phyloP scores from a whole-genome alignment of 768 basidiomycete species.

The Termitomyces sp. region DNA sequence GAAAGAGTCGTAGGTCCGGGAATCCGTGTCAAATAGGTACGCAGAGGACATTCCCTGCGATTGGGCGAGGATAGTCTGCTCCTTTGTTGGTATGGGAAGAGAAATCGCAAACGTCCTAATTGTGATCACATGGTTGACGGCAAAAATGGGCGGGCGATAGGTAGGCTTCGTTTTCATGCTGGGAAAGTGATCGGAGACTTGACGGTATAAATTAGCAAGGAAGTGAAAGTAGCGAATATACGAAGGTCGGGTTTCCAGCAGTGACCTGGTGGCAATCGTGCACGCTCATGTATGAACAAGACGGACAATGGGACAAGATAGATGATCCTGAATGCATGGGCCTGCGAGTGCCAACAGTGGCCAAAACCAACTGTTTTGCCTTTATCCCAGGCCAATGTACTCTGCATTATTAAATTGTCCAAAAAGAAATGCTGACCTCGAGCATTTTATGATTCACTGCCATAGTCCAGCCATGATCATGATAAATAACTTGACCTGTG shows the following conservation, averaged over 20 bases:
- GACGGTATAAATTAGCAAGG: neutral
- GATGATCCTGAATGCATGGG: neutral
- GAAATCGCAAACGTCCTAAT: neutral
- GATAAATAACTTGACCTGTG: neutral
- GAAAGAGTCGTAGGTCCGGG: neutral
- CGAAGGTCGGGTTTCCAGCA: neutral
- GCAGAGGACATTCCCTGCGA: neutral
- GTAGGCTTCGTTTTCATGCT: neutral
- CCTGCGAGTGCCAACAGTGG: neutral
- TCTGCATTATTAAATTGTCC: neutral
- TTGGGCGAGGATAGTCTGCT: neutral
- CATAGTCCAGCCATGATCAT: neutral
- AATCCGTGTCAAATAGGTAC: no score
- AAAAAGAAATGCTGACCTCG: neutral
- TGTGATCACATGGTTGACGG: neutral
- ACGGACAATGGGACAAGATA: neutral
- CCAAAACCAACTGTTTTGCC: neutral
- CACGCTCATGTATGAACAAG: neutral
- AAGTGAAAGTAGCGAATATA: neutral
- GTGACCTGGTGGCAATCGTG: neutral
- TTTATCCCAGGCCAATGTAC: neutral
- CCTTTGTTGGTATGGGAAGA: neutral
- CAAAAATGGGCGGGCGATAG: neutral
- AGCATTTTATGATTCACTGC: neutral
- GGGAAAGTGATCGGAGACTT: neutral